These are phyloP conservation scores for Clarireedia hainanense DNA, from an alignment of 2,329 filamentous ascomycete species.

Conservation along the genomic window DNA sequence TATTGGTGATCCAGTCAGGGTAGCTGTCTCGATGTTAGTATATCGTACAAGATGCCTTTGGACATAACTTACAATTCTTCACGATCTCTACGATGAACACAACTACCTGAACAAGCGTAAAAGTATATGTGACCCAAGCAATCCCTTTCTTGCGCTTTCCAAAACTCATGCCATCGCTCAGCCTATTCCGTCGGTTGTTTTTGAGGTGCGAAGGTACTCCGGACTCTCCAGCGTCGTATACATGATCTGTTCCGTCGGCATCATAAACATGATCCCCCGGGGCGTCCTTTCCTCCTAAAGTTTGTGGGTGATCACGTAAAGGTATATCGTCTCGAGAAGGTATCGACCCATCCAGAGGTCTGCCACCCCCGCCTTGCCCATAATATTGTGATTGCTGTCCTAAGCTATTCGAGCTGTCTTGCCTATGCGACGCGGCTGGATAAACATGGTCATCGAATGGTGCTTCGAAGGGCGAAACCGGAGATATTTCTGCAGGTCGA, in stretches of 20 bases:
- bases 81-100: constrained; percentile 88
- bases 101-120: constrained; percentile 67
- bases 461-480: constrained; percentile 52
- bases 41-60: background rate
- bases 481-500: constrained; percentile 11
- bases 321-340: constrained; percentile 46
- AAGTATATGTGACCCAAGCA: constrained; percentile 75
- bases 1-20: constrained; percentile 60
- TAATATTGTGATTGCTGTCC: constrained; percentile 53
- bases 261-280: constrained; percentile 9
- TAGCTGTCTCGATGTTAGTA: constrained; percentile 38
- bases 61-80: constrained; percentile 61
- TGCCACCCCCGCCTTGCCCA: constrained; percentile 35
- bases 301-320: constrained; percentile 42
- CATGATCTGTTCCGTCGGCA: constrained; percentile 45
- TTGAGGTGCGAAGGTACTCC: constrained; percentile 16
- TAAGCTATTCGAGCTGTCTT: constrained; percentile 30
- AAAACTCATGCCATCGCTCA: constrained; percentile 46
- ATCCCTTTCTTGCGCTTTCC: constrained; percentile 31
- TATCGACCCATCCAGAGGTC: constrained; percentile 30
- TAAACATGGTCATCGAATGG: constrained; percentile 64
- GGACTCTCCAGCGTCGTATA: constrained; percentile 47
- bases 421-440: constrained; percentile 34
- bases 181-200: constrained; percentile 33
- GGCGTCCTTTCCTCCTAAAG: constrained; percentile 17